A percentile compares a stretch with the other conserved stretches of the same genome.
These are phyloP conservation scores for Arachis monticola DNA, from an alignment of 331 rosid genomes.

Conservation along the genomic window DNA sequence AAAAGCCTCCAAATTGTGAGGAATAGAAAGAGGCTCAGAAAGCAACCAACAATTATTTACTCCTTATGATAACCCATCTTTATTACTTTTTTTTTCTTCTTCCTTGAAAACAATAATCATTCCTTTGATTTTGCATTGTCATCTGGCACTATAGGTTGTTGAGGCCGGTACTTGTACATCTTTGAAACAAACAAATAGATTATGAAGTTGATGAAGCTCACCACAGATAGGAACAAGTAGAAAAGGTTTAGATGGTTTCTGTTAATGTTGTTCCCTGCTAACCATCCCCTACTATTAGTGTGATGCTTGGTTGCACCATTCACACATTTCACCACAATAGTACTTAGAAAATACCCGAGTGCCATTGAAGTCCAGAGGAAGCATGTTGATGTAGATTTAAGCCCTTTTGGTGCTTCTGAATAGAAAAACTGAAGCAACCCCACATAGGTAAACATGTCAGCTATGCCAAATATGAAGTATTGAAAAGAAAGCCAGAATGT, in stretches of 20 bases:
- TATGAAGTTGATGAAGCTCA: slow-evolving; percentile 72
- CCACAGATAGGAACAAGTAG: slow-evolving; percentile 68
- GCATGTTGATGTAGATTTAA: slow-evolving; percentile 87
- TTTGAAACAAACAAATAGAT: slow-evolving; percentile 62
- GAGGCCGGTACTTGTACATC: slow-evolving; percentile 75
- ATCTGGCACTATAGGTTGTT: slow-evolving; percentile 23
- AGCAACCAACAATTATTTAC: neutral
- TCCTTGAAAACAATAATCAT: neutral
- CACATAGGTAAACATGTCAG: slow-evolving; percentile 83
- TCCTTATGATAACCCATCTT: neutral
- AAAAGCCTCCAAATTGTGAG: slow-evolving; percentile 23
- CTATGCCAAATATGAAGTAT: slow-evolving; percentile 87
- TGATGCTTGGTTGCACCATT: slow-evolving; percentile 63
- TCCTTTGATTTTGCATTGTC: slow-evolving; percentile 35
- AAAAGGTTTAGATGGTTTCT: slow-evolving; percentile 76
- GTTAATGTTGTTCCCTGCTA: slow-evolving; percentile 82
- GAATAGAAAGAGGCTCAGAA: slow-evolving; percentile 4
- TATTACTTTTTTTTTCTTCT: neutral
- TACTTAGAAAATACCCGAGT: slow-evolving; percentile 79
- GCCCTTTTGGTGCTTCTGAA: slow-evolving; percentile 80
- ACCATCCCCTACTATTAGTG: slow-evolving; percentile 72
- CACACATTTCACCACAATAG: slow-evolving; percentile 73
- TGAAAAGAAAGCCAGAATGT: slow-evolving; percentile 88
- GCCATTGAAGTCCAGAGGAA: slow-evolving; percentile 94
- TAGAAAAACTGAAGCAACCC: slow-evolving; percentile 91